Conservation (phyloP, 202 grass and related monocot genomes). For the Digitaria exilis region DNA sequence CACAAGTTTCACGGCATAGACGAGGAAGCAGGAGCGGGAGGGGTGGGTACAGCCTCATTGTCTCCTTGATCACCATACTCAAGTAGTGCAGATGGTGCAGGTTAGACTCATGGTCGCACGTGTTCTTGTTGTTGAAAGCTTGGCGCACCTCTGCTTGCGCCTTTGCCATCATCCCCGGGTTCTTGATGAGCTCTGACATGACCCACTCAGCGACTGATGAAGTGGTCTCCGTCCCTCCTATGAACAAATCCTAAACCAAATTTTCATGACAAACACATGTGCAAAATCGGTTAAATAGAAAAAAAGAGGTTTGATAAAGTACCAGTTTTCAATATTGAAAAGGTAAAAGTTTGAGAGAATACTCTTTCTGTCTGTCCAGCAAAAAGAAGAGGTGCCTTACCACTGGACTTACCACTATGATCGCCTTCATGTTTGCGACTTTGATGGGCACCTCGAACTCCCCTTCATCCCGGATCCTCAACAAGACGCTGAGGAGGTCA, state of each 20-base stretch:
- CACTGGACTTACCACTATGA: background rate
- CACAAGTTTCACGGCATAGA: background rate
- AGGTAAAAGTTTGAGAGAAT: too few species aligned
- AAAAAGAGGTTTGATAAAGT: too few species aligned
- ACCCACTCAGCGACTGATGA: too few species aligned
- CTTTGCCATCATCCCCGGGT: background rate
- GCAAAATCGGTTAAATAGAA: too few species aligned
- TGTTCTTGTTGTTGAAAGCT: background rate
- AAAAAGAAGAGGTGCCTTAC: too few species aligned
- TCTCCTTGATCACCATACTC: background rate
- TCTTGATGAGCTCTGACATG: background rate
- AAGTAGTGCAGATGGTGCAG: too few species aligned
- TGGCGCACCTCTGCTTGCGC: background rate
- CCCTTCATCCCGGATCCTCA: background rate
- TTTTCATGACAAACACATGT: too few species aligned
- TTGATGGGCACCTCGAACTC: background rate
- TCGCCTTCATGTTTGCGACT: background rate
- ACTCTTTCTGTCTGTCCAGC: too few species aligned
- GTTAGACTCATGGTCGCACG: background rate
- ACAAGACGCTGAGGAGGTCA: background rate
- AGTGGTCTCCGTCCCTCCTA: background rate
- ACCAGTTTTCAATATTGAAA: too few species aligned
- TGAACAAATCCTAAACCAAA: background rate
- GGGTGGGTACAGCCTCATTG: background rate
- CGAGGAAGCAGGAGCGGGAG: background rate